Percentiles rank a stretch among this genome's conserved stretches.
phyloP scores from a whole-genome alignment of 1,284 basidiomycete species.

The Rhizopogon parksii region DNA sequence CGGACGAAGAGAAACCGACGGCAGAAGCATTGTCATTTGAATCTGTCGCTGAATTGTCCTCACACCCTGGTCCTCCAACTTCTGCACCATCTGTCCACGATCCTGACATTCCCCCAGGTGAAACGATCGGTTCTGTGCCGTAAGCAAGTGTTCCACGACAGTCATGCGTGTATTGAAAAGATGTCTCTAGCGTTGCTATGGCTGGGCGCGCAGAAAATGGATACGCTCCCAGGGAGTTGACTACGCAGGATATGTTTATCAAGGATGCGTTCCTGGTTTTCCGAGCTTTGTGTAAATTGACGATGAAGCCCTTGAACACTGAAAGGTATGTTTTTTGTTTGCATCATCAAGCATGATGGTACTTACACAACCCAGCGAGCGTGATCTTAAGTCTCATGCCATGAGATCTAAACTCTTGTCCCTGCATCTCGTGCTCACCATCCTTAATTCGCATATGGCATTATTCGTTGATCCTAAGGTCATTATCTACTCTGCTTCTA shows the following conservation, averaged over 20 bases:
- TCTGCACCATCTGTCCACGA: not conserved
- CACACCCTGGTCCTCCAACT: not conserved
- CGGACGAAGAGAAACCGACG: not conserved
- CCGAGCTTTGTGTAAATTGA: constrained; percentile 90
- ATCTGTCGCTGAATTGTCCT: not conserved
- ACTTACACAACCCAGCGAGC: constrained; percentile 54
- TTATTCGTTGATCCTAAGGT: constrained; percentile 82
- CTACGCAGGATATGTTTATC: constrained; percentile 78
- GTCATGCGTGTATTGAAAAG: not conserved
- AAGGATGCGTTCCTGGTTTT: constrained; percentile 98
- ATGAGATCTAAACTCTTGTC: constrained; percentile 95
- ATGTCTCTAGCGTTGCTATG: not conserved
- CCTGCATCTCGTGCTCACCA: constrained; percentile 87
- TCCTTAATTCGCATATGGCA: constrained; percentile 85
- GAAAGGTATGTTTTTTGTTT: constrained; percentile 62
- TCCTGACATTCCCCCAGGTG: not conserved
- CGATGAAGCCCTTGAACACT: constrained; percentile 92
- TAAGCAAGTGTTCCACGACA: not conserved
- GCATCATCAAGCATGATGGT: not conserved
- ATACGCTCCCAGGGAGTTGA: constrained; percentile 30
- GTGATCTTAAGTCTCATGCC: constrained; percentile 88
- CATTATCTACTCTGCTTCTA: constrained; percentile 83
- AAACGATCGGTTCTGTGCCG: not conserved
- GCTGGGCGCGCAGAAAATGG: constrained; percentile 8
- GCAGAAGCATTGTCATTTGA: not conserved